Evolutionary conservation across 2,329 filamentous ascomycete species (phyloP), one percentile per base, ranked within the genome.

Genomic region (Tolypocladium sp.): DNA sequence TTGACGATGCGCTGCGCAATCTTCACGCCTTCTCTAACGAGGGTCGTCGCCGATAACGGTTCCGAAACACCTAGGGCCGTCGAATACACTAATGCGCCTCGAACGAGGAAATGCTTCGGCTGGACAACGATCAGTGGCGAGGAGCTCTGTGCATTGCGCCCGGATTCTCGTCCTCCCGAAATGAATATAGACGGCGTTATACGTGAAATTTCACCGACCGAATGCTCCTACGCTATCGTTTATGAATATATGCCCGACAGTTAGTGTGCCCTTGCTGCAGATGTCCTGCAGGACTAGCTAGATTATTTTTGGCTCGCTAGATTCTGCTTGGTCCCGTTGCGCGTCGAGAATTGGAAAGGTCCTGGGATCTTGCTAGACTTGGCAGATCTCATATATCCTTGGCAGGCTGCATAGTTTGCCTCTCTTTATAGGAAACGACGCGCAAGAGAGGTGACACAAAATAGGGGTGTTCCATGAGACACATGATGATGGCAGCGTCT

Each of bases 11-110:
- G 10, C 2, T 57, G 8, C 42, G 30, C 42, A 57, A 52, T 52
- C 42, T 57, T 40, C 35, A 57, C n/a, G 56, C 56, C 9, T 57
- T 57, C 40, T 51, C 56, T 52, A 20, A 57, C 56, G 56, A 57
- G 33, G 46, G 56, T 46, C 56, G 56, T 33, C 37, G n/a, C 15
- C 33, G 12, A 35, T 20, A 53, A 25, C 56, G 20, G 33, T 57
- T 57, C 17, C 56, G 56, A 57, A 35, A 52, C 3, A n/a, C 44
- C 42, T 51, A 22, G 56, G 30, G 56, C 56, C 27, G 33, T 57
- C 42, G 25, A 57, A 5, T 25, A 51, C 17, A 27, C 42, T 30
- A 40, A 37, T 30, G 15, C 42, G 2, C 56, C 33, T 17, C 35
- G 17, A 35, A 57, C 27, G 56, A 57, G 56, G 33, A 57, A 57